Conservation (phyloP, 2,329 filamentous ascomycete species). For the Colletotrichum paranaense region DNA sequence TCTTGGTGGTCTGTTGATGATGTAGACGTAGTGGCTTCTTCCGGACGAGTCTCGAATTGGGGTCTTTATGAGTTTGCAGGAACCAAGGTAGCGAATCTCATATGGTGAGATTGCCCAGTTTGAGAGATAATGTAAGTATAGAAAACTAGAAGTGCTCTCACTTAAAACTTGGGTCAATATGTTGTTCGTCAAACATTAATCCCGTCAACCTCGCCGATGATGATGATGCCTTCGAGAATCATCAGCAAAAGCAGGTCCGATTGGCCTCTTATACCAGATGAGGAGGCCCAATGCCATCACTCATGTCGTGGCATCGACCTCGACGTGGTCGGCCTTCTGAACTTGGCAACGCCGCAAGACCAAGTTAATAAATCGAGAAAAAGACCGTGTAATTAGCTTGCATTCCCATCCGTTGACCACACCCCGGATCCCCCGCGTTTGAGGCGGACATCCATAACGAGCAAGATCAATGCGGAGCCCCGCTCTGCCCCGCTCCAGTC, state of each 20-base stretch:
- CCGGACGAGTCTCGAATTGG: neutral
- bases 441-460: neutral
- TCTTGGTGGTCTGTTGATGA: neutral
- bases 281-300: neutral
- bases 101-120: too few species aligned
- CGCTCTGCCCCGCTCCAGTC: neutral
- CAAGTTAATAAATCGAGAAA: too few species aligned
- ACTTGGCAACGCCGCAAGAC: neutral
- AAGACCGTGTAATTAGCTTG: too few species aligned
- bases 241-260: neutral
- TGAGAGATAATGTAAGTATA: neutral
- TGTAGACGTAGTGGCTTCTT: neutral
- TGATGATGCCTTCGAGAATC: neutral
- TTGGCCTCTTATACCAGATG: neutral
- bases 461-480: neutral
- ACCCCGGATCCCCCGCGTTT: neutral
- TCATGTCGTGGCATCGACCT: rapidly evolving
- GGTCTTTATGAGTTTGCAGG: too few species aligned
- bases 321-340: neutral
- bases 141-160: neutral
- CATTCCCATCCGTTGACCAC: neutral
- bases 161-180: neutral
- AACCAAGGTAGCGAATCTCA: too few species aligned
- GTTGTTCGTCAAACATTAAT: neutral
- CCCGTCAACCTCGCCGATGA: neutral